Conservation (phyloP, 495 filamentous ascomycete genomes). For the Hypoxylon crocopeplum region DNA sequence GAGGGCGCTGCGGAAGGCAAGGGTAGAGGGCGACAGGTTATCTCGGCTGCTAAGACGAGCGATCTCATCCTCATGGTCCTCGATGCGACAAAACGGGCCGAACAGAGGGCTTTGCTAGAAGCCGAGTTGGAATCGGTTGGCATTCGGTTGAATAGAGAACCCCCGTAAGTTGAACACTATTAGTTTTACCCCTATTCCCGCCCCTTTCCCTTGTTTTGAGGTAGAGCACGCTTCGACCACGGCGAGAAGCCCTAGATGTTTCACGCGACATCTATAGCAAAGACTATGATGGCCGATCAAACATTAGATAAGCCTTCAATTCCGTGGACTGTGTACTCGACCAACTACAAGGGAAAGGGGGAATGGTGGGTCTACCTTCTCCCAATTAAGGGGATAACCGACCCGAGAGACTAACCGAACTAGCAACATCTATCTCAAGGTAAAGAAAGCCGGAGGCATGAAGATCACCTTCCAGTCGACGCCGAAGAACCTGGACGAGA, state of each 20-base stretch:
- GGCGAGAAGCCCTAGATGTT: too few species aligned
- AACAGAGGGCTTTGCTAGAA: slow-evolving; percentile 90
- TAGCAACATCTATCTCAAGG: slow-evolving; percentile 98
- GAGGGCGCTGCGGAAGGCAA: slow-evolving; percentile 97
- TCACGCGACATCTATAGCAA: too few species aligned
- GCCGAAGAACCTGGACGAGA: slow-evolving; percentile 92
- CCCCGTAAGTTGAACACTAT: slow-evolving; percentile 68
- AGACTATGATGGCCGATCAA: too few species aligned
- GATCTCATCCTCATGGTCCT: slow-evolving; percentile 97
- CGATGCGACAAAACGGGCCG: slow-evolving; percentile 95
- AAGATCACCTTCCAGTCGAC: slow-evolving; percentile 94
- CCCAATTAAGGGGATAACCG: too few species aligned
- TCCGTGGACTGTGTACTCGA: too few species aligned
- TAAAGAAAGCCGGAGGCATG: slow-evolving; percentile 96
- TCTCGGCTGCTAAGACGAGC: slow-evolving; percentile 98
- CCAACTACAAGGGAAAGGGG: too few species aligned
- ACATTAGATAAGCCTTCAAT: too few species aligned
- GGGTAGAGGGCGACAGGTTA: slow-evolving; percentile 94
- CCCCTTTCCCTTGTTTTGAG: too few species aligned
- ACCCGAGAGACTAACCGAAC: slow-evolving; percentile 16
- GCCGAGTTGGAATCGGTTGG: slow-evolving; percentile 95
- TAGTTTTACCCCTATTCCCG: not conserved
- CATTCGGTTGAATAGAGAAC: slow-evolving; percentile 90
- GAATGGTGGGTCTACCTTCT: too few species aligned
- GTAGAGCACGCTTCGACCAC: too few species aligned